Evolutionary conservation across 371 early-diverging fungal genomes (phyloP).

Genomic region (Rhizopus delemar): DNA sequence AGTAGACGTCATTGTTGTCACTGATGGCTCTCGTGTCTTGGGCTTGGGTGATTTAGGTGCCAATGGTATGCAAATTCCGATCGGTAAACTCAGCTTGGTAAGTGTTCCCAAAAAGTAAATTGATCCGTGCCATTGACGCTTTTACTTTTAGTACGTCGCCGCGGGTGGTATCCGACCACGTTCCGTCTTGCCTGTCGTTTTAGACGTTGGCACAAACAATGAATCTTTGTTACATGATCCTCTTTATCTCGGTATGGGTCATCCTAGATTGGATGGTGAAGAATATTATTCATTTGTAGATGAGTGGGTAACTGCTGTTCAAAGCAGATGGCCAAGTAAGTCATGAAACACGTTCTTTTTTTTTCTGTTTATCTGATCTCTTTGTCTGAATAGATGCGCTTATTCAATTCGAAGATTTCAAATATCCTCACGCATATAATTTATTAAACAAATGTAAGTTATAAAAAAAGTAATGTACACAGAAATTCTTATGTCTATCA

Average conservation of each 20-base stretch:
- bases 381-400: conserved; percentile 34
- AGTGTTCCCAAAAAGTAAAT: conserved; percentile 9
- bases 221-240: conserved; percentile 58
- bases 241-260: conserved; percentile 67
- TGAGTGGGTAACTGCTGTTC: conserved; percentile 66
- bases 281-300: conserved; percentile 67
- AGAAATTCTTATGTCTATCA: not conserved
- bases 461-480: not conserved
- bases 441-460: conserved; percentile 54
- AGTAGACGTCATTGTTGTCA: conserved; percentile 80
- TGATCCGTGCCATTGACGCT: conserved; percentile 12
- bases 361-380: not conserved
- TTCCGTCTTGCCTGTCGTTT: conserved; percentile 80
- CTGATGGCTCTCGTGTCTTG: conserved; percentile 92
- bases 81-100: conserved; percentile 88
- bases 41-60: conserved; percentile 92
- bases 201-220: conserved; percentile 92
- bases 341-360: not conserved
- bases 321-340: conserved; percentile 61
- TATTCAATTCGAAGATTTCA: conserved; percentile 62
- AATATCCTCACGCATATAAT: conserved; percentile 60
- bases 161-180: conserved; percentile 89
- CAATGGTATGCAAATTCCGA: conserved; percentile 92
- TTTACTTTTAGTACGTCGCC: conserved; percentile 69
- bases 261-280: conserved; percentile 61